Evolutionary conservation across 768 basidiomycete species (phyloP).

Genomic region (Tylopilus balloui): DNA sequence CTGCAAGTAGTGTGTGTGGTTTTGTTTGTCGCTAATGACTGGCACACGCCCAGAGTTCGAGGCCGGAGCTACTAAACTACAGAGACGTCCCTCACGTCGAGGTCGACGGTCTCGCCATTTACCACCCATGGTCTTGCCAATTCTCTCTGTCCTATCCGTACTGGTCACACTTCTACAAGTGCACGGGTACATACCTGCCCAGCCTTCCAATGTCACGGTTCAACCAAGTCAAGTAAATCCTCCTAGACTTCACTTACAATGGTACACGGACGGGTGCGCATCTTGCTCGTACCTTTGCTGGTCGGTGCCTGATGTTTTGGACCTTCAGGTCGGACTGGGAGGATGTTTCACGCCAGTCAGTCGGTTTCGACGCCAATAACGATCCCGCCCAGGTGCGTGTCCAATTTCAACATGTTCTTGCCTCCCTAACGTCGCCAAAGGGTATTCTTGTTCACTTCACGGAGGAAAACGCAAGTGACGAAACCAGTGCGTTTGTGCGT

Average conservation of each 20-base stretch:
- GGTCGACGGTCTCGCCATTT: slow-evolving; percentile 3
- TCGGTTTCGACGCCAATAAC: slow-evolving; percentile 38
- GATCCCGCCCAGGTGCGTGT: slow-evolving; percentile 53
- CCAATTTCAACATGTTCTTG: background rate
- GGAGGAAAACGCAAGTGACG: slow-evolving; percentile 49
- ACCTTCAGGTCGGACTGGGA: slow-evolving; percentile 45
- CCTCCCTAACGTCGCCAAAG: slow-evolving; percentile 31
- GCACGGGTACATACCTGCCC: slow-evolving; percentile 65
- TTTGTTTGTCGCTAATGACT: background rate
- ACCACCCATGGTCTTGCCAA: slow-evolving; percentile 15
- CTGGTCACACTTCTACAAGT: slow-evolving; percentile 10
- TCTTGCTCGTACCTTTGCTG: background rate
- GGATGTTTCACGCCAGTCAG: slow-evolving; percentile 58
- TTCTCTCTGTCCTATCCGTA: slow-evolving; percentile 3
- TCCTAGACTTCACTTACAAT: slow-evolving; percentile 50
- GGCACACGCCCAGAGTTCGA: slow-evolving; percentile 7
- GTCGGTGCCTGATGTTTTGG: slow-evolving; percentile 10
- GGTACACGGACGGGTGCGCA: slow-evolving; percentile 51
- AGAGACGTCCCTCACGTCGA: slow-evolving; percentile 11
- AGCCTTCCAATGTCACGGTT: slow-evolving; percentile 61
- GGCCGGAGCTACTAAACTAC: background rate
- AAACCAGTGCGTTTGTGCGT: slow-evolving; percentile 46
- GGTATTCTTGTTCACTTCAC: slow-evolving; percentile 84
- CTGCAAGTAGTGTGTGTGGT: no score
- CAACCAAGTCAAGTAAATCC: slow-evolving; percentile 47